Percentiles rank a stretch among this genome's conserved stretches.
Conservation (phyloP, 106 monocot species). For the Platanthera guangdongensis region DNA sequence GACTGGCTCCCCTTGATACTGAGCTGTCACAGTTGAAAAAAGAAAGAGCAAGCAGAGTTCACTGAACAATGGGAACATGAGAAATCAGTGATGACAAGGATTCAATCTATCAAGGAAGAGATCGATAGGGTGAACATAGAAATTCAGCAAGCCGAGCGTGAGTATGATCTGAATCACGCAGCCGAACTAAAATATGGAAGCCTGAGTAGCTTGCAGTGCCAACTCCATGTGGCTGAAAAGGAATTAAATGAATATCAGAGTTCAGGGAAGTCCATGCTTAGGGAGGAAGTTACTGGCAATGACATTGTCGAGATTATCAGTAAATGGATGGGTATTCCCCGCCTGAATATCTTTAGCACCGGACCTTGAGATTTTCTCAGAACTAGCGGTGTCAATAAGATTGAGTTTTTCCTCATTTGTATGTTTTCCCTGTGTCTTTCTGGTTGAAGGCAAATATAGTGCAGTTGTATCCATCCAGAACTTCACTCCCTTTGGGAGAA, state of each 20-base stretch:
- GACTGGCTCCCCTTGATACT: constrained; percentile 68
- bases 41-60: constrained; percentile 57
- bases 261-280: constrained; percentile 92
- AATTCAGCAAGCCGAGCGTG: constrained; percentile 94
- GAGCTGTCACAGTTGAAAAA: constrained; percentile 69
- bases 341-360: no score
- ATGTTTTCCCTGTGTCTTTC: no score
- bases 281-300: constrained; percentile 85
- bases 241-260: constrained; percentile 82
- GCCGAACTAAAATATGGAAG: constrained; percentile 98
- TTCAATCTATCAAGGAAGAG: constrained; percentile 98
- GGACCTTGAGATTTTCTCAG: no score
- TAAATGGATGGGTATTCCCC: constrained; percentile 95
- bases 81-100: constrained; percentile 81
- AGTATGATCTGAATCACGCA: constrained; percentile 91
- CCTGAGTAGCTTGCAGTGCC: constrained; percentile 78
- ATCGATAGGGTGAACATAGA: constrained; percentile 98
- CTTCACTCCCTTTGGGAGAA: no score
- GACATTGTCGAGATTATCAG: constrained; percentile 97
- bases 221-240: constrained; percentile 70
- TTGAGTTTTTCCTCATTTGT: no score
- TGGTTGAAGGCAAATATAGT: no score
- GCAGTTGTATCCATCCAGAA: no score
- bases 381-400: no score
- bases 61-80: constrained; percentile 96